phyloP scores from a whole-genome alignment of 2,329 filamentous ascomycete species.

The Alternaria sp. region DNA sequence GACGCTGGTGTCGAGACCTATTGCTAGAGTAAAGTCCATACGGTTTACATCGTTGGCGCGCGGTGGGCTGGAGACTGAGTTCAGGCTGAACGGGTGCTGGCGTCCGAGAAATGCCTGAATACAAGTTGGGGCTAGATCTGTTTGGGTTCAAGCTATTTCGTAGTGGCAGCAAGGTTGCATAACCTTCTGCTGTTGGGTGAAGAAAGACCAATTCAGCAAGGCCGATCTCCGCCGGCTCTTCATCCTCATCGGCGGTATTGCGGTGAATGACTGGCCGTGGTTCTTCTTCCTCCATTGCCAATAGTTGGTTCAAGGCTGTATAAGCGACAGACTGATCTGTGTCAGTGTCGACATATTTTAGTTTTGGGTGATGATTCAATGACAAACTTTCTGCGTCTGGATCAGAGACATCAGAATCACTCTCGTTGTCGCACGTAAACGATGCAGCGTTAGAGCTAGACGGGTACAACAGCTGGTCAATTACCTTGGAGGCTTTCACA shows the following conservation, averaged over 20 bases:
- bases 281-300: slow-evolving; percentile 1
- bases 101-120: not conserved
- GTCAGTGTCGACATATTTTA: slow-evolving; percentile 14
- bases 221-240: not conserved
- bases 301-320: slow-evolving; percentile 16
- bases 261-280: slow-evolving; percentile 2
- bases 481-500: not conserved
- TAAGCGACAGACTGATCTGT: slow-evolving; percentile 8
- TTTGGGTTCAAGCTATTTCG: not conserved
- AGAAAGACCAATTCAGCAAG: not conserved
- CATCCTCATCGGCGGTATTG: not conserved
- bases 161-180: not conserved
- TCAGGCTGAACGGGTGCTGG: not conserved
- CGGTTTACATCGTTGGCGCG: not conserved
- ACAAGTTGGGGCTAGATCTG: not conserved
- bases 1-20: not conserved
- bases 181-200: not conserved
- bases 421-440: not conserved
- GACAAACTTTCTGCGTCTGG: not conserved
- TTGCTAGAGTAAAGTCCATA: not conserved
- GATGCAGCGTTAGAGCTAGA: not conserved
- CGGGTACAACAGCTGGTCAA: not conserved
- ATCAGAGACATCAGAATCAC: slow-evolving; percentile 10
- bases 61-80: not conserved
- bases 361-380: not conserved